Evolutionary conservation across 163 green algal genomes (phyloP).

Genomic region (Botryococcus braunii): DNA sequence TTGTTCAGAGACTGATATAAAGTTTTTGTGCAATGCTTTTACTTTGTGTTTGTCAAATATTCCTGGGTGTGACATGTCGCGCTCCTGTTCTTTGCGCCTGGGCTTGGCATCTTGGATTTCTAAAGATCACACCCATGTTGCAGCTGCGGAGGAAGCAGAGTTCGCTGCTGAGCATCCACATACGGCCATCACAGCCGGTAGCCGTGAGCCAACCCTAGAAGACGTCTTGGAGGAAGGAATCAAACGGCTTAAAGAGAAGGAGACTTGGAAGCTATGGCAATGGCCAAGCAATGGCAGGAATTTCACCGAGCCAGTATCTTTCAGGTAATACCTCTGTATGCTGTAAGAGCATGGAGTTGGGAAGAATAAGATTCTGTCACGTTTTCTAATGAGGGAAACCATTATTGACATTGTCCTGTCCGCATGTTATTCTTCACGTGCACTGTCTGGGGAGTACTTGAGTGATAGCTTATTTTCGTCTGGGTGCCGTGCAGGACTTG

Average conservation of each 20-base stretch:
- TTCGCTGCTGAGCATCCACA: conserved; percentile 9
- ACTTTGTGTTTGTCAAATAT: too few relatives aligned
- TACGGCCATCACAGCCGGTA: conserved; percentile 5
- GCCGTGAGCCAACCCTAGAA: conserved; percentile 37
- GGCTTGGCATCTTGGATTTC: too few relatives aligned
- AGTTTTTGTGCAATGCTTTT: conserved; percentile 12
- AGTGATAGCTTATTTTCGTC: too few relatives aligned
- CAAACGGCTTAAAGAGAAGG: conserved; percentile 24
- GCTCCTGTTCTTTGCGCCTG: too few relatives aligned
- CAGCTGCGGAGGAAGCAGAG: conserved; percentile 15
- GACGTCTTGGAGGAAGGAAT: conserved; percentile 57
- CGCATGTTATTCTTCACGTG: too few relatives aligned
- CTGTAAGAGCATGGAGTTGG: too few relatives aligned
- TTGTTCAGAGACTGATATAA: conserved; percentile 6
- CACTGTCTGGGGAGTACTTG: too few relatives aligned
- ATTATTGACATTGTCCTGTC: too few relatives aligned
- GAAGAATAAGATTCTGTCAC: too few relatives aligned
- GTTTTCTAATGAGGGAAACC: too few relatives aligned
- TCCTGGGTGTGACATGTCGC: too few relatives aligned
- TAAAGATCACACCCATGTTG: too few relatives aligned
- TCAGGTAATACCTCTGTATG: conserved; percentile 17
- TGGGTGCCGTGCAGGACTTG: conserved; percentile 29
- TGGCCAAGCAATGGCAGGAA: conserved; percentile 15
- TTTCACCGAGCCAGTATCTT: conserved; percentile 22
- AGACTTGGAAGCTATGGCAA: conserved; percentile 40